Base-by-base conservation (phyloP, 225 moss, liverwort and hornwort species). In the Takakia lepidozioides region DNA sequence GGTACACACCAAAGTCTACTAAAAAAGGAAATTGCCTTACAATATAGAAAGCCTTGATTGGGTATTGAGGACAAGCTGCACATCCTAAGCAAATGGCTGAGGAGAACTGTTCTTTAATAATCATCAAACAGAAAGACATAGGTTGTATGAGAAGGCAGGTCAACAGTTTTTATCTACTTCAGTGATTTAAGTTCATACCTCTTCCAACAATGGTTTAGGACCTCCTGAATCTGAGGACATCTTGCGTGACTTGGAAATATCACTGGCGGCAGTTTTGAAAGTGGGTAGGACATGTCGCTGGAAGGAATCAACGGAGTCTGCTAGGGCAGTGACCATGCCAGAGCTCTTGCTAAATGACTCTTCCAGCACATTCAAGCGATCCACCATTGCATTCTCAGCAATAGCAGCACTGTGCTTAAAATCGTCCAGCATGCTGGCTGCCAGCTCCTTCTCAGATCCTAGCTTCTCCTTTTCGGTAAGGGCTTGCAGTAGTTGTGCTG, bases 271-370 rank as follows among this genome's bases (percentile, higher is more conserved):
- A 0, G 73, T 75, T 41, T 84, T 81, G 51, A 88, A 88, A 19
- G 88, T 85, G 1, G 88, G 84, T 5, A 85, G 43, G 14, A 88
- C 88, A 59, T 88, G 84, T 13, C 81, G 69, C 25, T 88, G 84
- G 48, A 88, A 88, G 4, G 64, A 40, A 4, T 79, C 75, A 10
- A 88, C 57, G 0, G 66, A 76, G 27, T 84, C 70, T 15, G 73
- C 75, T 42, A 88, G 59, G 7, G 73, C 8, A 52, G 70, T 59
- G 8, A 78, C 55, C 51, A 67, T 62, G 19, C 68, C 40, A 41
- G 75, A 49, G 2, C 75, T 67, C 45, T 74, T 75, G 25, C 48
- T 61, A 27, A 82, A 60, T 21, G 72, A 49, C 0, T 71, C 73
- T 49, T 82, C 79, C 1, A 84, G 57, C 29, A 54, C 55, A 25